Evolutionary conservation across 2,329 filamentous ascomycete genomes (phyloP).

Genomic region (Dothidotthia symphoricarpi): DNA sequence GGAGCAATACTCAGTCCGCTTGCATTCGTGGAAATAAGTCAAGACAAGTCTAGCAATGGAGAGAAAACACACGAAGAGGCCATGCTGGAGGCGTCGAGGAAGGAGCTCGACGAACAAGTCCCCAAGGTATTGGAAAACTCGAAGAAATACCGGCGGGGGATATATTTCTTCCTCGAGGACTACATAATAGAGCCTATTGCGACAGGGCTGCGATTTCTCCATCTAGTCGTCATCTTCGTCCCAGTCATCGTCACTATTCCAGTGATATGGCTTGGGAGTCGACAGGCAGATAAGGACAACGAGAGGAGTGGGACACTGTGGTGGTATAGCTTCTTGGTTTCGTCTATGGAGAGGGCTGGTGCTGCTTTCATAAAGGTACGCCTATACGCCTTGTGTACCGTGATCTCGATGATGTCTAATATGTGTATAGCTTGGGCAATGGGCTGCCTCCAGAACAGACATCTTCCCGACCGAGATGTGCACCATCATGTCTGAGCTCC

Average conservation of each 20-base stretch:
- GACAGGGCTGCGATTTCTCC: conserved; percentile 82
- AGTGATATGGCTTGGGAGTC: conserved; percentile 71
- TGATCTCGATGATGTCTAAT: conserved; percentile 13
- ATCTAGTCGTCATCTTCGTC: conserved; percentile 84
- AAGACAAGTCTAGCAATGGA: conserved; percentile 48
- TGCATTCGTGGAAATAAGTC: conserved; percentile 59
- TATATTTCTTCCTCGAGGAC: conserved; percentile 67
- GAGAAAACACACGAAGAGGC: conserved; percentile 73
- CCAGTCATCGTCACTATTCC: conserved; percentile 82
- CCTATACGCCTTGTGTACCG: background rate
- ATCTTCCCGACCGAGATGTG: conserved; percentile 96
- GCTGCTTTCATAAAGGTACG: conserved; percentile 93
- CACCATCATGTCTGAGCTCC: conserved; percentile 86
- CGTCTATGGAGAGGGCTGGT: conserved; percentile 86
- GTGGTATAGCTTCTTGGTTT: conserved; percentile 92
- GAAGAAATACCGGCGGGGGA: conserved; percentile 55
- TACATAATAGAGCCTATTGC: conserved; percentile 81
- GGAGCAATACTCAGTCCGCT: conserved; percentile 51
- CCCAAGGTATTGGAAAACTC: conserved; percentile 62
- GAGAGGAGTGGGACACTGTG: conserved; percentile 80
- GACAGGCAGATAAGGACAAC: conserved; percentile 63
- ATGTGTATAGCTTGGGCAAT: conserved; percentile 77
- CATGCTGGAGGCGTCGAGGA: conserved; percentile 79
- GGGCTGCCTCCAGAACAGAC: conserved; percentile 93
- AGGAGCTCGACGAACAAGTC: conserved; percentile 71